Conservation (phyloP, 2,329 filamentous ascomycete genomes). For the Pseudocercospora cruenta region DNA sequence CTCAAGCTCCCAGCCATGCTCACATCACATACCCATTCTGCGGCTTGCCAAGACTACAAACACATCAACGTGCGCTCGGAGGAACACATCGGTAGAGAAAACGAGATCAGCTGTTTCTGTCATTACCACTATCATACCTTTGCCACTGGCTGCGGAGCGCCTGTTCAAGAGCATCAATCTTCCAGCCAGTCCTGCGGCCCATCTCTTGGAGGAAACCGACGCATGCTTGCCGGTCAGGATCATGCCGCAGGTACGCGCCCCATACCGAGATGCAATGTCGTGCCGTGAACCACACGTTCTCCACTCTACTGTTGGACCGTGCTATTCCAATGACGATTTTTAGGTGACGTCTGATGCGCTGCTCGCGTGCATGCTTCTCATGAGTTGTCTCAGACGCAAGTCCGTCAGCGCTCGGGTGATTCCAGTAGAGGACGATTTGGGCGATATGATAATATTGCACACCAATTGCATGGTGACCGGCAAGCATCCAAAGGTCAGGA, state of each 20-base stretch:
- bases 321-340: slow-evolving; percentile 23
- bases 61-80: no score
- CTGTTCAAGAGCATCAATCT: slow-evolving; percentile 12
- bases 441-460: slow-evolving; percentile 29
- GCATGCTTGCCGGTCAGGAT: slow-evolving; percentile 20
- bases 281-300: slow-evolving; percentile 29
- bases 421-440: slow-evolving; percentile 16
- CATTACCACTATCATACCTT: neutral
- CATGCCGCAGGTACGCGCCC: slow-evolving; percentile 16
- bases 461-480: slow-evolving; percentile 23
- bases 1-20: no score
- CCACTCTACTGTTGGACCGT: slow-evolving; percentile 18
- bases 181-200: slow-evolving; percentile 20
- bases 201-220: slow-evolving; percentile 18
- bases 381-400: neutral
- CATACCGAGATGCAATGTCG: slow-evolving; percentile 26
- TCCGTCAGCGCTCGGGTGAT: neutral
- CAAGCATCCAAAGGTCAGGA: slow-evolving; percentile 26
- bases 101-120: neutral
- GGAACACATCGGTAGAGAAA: no score
- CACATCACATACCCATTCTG: no score
- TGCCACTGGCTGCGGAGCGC: slow-evolving; percentile 16
- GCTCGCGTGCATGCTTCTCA: slow-evolving; percentile 7
- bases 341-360: slow-evolving; percentile 18
- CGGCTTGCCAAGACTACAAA: no score